Evolutionary conservation across 208 protist genomes (phyloP), one percentile per base, ranked within the genome.

Genomic region (Leishmania mexicana): DNA sequence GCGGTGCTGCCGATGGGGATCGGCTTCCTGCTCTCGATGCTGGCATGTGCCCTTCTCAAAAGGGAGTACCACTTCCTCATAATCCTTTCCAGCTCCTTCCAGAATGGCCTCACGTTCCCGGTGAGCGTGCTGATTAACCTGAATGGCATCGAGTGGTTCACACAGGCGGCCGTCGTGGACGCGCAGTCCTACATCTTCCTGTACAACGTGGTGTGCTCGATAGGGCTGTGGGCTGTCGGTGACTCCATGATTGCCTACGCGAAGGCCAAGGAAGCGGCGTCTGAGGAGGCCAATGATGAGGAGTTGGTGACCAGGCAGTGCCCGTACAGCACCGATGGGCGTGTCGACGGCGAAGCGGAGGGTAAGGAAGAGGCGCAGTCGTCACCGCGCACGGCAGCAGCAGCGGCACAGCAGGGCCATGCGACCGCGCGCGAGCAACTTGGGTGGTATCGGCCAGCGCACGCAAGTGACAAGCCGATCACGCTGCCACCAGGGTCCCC

Each of bases 41-140:
- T 93, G 2, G 53, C 90, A 42, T 75, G 85, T 15, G 21, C 58
- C 1, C 75, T 92, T 31, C 73, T 94, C 11, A 83, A 78, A 31
- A 70, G 67, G 40, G 81, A 89, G 60, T 97, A 93, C 84, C 88
- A 84, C 31, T 85, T 82, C 21, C 75, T 95, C n/a, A 40, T 93
- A 8, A 76, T 92, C 62, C 81, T 94, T 54, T 87, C 84, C 7
- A 93, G 89, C 76, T 85, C 87, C n/a, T 95, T 96, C 85, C 91
- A 93, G 65, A 96, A 94, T 75, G 88, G 92, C 2, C 78, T 96
- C 19, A 90, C 90, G 31, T 94, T 96, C 75, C 84, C 87, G 0
- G 78, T 94, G 40, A 86, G 84, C 53, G 68, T 95, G 24, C 19
- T 95, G 45, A 65, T 94, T 13, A 91, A 91, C 67, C 76, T 96